Percentiles rank a stretch among this genome's conserved stretches.
phyloP scores from a whole-genome alignment of 2,329 filamentous ascomycete species.

The Xylariales sp. region DNA sequence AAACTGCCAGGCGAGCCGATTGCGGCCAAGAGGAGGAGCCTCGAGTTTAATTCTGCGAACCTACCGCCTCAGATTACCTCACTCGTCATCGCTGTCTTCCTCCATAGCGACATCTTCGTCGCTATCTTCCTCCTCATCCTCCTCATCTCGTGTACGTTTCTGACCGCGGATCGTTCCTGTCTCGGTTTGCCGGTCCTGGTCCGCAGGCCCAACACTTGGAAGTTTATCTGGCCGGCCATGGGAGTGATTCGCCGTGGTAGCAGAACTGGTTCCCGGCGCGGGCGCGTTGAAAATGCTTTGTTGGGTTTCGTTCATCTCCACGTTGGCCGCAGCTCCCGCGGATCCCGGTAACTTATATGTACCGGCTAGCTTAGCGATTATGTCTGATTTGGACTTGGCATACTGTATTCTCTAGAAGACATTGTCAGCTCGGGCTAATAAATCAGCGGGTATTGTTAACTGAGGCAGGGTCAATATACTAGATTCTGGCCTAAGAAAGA shows the following conservation, averaged over 20 bases:
- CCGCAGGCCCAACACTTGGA: conserved; percentile 33
- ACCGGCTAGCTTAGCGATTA: conserved; percentile 86
- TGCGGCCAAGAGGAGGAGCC: conserved; percentile 51
- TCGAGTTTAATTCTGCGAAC: not conserved
- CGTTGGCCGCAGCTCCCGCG: conserved; percentile 39
- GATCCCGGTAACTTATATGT: conserved; percentile 70
- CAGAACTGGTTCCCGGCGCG: conserved; percentile 42
- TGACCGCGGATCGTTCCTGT: conserved; percentile 54
- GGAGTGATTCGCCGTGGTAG: conserved; percentile 30
- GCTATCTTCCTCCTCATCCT: conserved; percentile 58
- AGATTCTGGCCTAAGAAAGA: conserved; percentile 81
- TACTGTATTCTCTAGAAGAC: conserved; percentile 75
- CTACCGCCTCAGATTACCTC: conserved; percentile 32
- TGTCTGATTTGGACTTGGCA: conserved; percentile 83
- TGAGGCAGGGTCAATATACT: conserved; percentile 47
- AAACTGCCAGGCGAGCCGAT: conserved; percentile 34
- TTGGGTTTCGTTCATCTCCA: conserved; percentile 68
- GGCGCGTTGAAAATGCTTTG: conserved; percentile 76
- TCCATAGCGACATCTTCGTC: conserved; percentile 61
- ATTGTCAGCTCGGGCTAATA: conserved; percentile 7
- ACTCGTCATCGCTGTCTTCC: conserved; percentile 68
- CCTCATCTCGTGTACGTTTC: conserved; percentile 68
- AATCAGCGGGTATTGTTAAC: not conserved
- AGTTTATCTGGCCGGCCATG: conserved; percentile 44
- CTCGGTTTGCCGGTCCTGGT: conserved; percentile 44